phyloP scores from a whole-genome alignment of 768 basidiomycete genomes.

The Termitomyces sp. region DNA sequence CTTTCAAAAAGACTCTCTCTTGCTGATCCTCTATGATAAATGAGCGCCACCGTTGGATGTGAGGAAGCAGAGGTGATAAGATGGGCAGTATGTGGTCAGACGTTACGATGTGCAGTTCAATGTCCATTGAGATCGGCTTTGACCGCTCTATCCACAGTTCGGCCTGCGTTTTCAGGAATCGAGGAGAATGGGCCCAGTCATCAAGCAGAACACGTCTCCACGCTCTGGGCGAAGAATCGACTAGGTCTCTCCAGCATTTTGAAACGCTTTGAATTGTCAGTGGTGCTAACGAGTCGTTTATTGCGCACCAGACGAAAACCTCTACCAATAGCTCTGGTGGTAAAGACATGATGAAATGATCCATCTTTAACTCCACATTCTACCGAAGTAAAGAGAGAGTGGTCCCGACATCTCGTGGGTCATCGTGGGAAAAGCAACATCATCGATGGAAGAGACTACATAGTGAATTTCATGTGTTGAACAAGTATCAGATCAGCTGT shows the following conservation, averaged over 20 bases:
- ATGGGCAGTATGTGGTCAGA: slow-evolving; percentile 54
- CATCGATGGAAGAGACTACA: neutral
- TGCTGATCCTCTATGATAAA: slow-evolving; percentile 39
- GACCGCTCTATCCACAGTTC: slow-evolving; percentile 50
- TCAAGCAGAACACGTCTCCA: slow-evolving; percentile 58
- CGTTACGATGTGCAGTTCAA: slow-evolving; percentile 43
- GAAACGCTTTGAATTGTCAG: slow-evolving; percentile 50
- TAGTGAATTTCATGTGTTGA: too few species aligned
- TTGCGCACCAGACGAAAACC: slow-evolving; percentile 45
- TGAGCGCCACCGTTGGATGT: slow-evolving; percentile 52
- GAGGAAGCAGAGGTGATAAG: slow-evolving; percentile 54
- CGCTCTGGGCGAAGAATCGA: slow-evolving; percentile 45
- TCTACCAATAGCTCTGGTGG: slow-evolving; percentile 62
- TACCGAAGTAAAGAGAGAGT: neutral
- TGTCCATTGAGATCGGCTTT: slow-evolving; percentile 45
- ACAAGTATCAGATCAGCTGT: too few species aligned
- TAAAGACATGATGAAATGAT: slow-evolving; percentile 21
- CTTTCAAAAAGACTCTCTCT: slow-evolving; percentile 18
- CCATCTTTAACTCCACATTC: neutral
- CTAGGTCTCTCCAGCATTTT: slow-evolving; percentile 50
- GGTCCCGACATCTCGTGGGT: neutral
- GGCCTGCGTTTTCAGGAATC: slow-evolving; percentile 41
- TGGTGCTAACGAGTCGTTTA: slow-evolving; percentile 41
- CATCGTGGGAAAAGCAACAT: neutral
- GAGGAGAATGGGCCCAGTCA: slow-evolving; percentile 28